Percentiles rank a stretch among this genome's conserved stretches.
Conservation (phyloP, 1,139 yeast species). For the Kodamaea suecica region DNA sequence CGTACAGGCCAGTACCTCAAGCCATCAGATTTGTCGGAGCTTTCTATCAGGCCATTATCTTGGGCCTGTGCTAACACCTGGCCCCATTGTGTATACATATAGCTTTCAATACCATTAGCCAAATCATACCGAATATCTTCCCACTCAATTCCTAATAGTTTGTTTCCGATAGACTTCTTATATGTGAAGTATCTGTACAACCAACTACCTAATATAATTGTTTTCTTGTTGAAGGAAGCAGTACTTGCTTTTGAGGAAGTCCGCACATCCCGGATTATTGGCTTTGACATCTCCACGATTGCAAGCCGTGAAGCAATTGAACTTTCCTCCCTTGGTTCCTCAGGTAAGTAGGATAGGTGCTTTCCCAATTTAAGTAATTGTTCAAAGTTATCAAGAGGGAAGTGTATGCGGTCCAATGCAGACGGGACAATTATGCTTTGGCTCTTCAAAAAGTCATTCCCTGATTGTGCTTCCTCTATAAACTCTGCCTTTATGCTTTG, state of each 20-base stretch:
- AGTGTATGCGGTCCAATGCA: constrained; percentile 13
- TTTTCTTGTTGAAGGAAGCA: constrained; percentile 28
- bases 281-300: constrained; percentile 26
- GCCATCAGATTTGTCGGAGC: constrained; percentile 9
- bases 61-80: constrained; percentile 19
- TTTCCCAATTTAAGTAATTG: constrained; percentile 10
- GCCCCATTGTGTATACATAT: constrained; percentile 35
- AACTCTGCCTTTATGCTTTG: background rate
- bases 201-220: constrained; percentile 32
- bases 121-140: constrained; percentile 44
- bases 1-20: constrained; percentile 31
- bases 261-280: constrained; percentile 30
- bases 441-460: background rate
- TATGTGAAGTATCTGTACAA: constrained; percentile 38
- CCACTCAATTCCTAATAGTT: constrained; percentile 45
- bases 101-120: constrained; percentile 36
- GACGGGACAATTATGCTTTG: background rate
- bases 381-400: constrained; percentile 24
- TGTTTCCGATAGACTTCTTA: constrained; percentile 38
- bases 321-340: constrained; percentile 13
- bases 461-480: background rate
- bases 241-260: constrained; percentile 30
- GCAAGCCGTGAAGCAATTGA: constrained; percentile 23
- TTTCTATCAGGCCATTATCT: constrained; percentile 4
- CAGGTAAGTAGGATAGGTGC: constrained; percentile 1